Base-by-base conservation (phyloP, 2,329 filamentous ascomycete species). In the Madurella fahalii region DNA sequence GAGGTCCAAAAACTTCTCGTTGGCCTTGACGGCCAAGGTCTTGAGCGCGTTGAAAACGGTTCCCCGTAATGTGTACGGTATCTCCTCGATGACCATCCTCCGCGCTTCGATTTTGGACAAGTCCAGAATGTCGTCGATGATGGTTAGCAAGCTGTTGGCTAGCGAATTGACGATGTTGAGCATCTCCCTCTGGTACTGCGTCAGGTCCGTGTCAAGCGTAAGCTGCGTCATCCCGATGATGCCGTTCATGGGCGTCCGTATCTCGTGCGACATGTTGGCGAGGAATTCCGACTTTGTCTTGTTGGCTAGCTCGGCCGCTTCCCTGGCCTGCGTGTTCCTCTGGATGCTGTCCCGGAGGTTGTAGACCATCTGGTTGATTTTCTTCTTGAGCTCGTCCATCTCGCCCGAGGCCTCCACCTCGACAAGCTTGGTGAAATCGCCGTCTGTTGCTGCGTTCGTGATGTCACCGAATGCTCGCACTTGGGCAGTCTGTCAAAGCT, bases 351-450 rank as follows among this genome's bases (percentile, higher is more conserved):
- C 94, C 63, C 93, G 81, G 59, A 99, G 76, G 68, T 95, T 96
- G 69, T 89, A 94, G 50, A 97, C 92, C 94, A 99, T 99, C 76
- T 95, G 90, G 70, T 97, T 99, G 80, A 99, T 97, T 79, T 97
- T 97, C 66, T 92, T 86, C 75, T 99, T 99, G 64, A 99, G 80
- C 71, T 97, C 93, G 72, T 97, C 94, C 94, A 99, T 97, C 72
- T 99, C 94, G 60, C 94, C 94, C 12, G 93, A 96, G 17, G 94
- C 94, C 71, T 96, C 92, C 16, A 99, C 93, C 46, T 94, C 95
- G 69, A 99, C 93, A 54, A 95, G 84, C 69, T 96, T 95, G 20
- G 90, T 95, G 71, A 97, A 97, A 72, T 99, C 93, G 60, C 94
- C 94, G 68, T 96, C 92, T 56, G 93, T 96, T 30, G 94, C 94